Evolutionary conservation across 495 filamentous ascomycete genomes (phyloP), one percentile per base, ranked within the genome.

Genomic region (Lentithecium fluviatile): DNA sequence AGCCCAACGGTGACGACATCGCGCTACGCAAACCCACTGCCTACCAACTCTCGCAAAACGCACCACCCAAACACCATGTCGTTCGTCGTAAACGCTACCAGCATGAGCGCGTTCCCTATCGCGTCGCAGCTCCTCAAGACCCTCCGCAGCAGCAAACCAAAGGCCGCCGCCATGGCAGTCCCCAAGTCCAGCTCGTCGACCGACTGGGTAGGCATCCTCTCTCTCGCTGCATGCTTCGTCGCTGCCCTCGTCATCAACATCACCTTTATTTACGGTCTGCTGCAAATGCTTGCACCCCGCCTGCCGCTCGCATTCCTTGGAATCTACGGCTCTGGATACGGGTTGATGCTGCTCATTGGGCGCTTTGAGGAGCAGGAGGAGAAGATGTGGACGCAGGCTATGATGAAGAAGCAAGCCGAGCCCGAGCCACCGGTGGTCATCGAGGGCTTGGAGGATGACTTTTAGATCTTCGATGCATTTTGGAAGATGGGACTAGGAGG

Each of bases 371-470:
- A 43, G 40, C 13, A 43, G 13, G 40, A 43, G 15, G 40, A 43
- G 40, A 15, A 43, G 40, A 20, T 20, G 19, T 43, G 40, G 40
- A 13, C 15, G 19, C 15, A n/a, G 6, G 40, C 40, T 6, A 5
- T 43, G 40, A 43, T n/a, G 40, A 43, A 43, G 40, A 43, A 43
- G 40, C 15, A 43, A 20, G 40, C 40, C 19, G 40, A 38, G 36
- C 8, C 7, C 8, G 15, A 43, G 40, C 4, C 13, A 20, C 40
- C 15, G 5, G 40, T 6, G 40, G 15, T n/a, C 6, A 13, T 20
- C 15, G 40, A 15, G 15, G 40, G 15, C 15, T 15, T 43, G 15
- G 40, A 43, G 40, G 40, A 43, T 3, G 40, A 43, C 5, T 43
- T 43, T 15, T 43, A 43, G 13, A 43, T 20, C 19, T 15, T 4